A percentile compares a stretch with the other conserved stretches of the same genome.
These are phyloP conservation scores for Scedosporium boydii DNA, from an alignment of 2,329 filamentous ascomycete species.

Conservation along the genomic window DNA sequence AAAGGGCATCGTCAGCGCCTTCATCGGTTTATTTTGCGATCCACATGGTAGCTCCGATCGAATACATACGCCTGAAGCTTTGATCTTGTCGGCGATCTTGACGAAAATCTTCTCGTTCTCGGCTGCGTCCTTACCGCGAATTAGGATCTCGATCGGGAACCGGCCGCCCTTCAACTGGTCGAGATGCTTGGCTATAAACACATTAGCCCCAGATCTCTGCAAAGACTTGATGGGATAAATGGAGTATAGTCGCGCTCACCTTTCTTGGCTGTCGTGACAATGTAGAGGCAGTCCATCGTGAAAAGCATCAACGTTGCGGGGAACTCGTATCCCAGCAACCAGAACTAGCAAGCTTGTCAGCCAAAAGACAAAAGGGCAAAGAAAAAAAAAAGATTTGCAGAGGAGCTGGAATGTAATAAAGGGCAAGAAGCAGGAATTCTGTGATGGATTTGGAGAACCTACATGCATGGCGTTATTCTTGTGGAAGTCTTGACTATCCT, in stretches of 20 bases:
- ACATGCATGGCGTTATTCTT: slow-evolving; percentile 98
- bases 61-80: slow-evolving; percentile 66
- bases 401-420: no score
- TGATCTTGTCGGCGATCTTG: slow-evolving; percentile 78
- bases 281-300: slow-evolving; percentile 77
- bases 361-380: not conserved
- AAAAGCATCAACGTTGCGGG: slow-evolving; percentile 91
- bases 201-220: slow-evolving; percentile 8
- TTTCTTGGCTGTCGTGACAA: slow-evolving; percentile 96
- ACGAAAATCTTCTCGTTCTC: slow-evolving; percentile 87
- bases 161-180: slow-evolving; percentile 88
- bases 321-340: slow-evolving; percentile 97
- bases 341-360: slow-evolving; percentile 56
- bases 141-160: slow-evolving; percentile 82
- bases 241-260: slow-evolving; percentile 39
- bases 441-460: slow-evolving; percentile 23
- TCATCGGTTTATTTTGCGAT: not conserved
- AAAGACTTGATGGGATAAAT: not conserved
- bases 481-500: slow-evolving; percentile 76
- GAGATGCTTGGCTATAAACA: slow-evolving; percentile 69
- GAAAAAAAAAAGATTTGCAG: not conserved
- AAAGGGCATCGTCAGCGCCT: not conserved
- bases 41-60: not conserved
- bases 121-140: slow-evolving; percentile 83
- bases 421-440: not conserved